These are phyloP conservation scores for Didymella pomorum DNA, from an alignment of 2,329 filamentous ascomycete genomes.

Conservation along the genomic window DNA sequence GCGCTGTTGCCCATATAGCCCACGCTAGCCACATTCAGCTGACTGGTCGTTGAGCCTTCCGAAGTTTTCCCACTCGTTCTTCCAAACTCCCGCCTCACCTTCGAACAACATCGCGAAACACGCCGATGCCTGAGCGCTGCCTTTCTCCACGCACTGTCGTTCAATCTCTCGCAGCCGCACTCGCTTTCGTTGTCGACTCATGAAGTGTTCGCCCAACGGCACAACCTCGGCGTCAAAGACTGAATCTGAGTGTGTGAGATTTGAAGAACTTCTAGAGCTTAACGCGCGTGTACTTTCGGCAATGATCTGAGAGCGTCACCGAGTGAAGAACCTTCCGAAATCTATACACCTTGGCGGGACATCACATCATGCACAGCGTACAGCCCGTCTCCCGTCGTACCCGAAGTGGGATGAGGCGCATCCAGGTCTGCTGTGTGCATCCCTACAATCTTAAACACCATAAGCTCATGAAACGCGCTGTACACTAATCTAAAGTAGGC, in stretches of 20 bases:
- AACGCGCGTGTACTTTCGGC: not conserved
- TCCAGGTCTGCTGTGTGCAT: constrained; percentile 5
- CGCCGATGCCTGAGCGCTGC: not conserved
- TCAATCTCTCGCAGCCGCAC: not conserved
- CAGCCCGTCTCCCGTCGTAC: not conserved
- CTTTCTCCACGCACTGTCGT: not conserved
- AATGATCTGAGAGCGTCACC: constrained; percentile 1
- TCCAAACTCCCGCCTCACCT: not conserved
- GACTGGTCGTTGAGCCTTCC: not conserved
- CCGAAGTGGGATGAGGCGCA: constrained; percentile 9
- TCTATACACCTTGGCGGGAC: not conserved
- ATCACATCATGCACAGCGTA: constrained; percentile 10
- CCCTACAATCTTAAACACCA: constrained; percentile 18
- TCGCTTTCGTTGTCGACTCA: not conserved
- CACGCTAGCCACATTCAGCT: not conserved
- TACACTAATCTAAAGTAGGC: not conserved
- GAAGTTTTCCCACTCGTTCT: not conserved
- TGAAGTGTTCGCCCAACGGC: constrained; percentile 10
- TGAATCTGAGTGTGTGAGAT: not conserved
- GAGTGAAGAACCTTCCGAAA: not conserved
- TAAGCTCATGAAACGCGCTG: constrained; percentile 10
- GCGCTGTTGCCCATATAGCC: not conserved
- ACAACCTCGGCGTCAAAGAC: not conserved
- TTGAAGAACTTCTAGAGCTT: constrained; percentile 1
- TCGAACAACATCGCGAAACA: not conserved